Conservation (phyloP, 1,139 yeast species). For the Debaryomyces robertsiae region DNA sequence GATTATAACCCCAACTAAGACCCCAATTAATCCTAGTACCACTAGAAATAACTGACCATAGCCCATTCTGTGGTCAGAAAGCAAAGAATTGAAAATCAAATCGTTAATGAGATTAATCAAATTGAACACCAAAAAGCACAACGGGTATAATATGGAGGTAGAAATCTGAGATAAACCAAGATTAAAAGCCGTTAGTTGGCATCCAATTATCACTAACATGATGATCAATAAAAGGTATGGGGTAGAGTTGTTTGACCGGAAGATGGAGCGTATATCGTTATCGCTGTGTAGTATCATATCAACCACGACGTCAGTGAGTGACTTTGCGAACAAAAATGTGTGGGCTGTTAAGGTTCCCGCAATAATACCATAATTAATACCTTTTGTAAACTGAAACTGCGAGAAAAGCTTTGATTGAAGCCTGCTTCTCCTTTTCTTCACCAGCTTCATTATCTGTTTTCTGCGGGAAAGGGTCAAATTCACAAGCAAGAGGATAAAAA, state of each 20-base stretch:
- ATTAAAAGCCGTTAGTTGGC: constrained; percentile 74
- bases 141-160: constrained; percentile 79
- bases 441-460: constrained; percentile 11
- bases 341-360: constrained; percentile 87
- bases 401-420: constrained; percentile 18
- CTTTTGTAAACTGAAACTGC: constrained; percentile 41
- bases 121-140: constrained; percentile 84
- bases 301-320: constrained; percentile 69
- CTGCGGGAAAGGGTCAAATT: constrained; percentile 23
- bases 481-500: constrained; percentile 27
- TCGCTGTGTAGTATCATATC: constrained; percentile 42
- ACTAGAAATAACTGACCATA: constrained; percentile 38
- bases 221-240: constrained; percentile 55
- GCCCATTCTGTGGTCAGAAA: constrained; percentile 32
- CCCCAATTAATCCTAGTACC: constrained; percentile 40
- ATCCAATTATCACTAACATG: constrained; percentile 70
- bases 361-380: constrained; percentile 64
- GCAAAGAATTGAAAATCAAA: constrained; percentile 50
- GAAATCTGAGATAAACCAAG: constrained; percentile 71
- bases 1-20: constrained; percentile 43
- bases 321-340: constrained; percentile 80
- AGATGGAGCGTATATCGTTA: constrained; percentile 24
- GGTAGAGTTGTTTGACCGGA: constrained; percentile 26
- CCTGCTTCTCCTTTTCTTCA: constrained; percentile 15
- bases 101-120: constrained; percentile 75